Conservation (phyloP, 306 rosid genomes). For the Amphicarpaea edgeworthii region DNA sequence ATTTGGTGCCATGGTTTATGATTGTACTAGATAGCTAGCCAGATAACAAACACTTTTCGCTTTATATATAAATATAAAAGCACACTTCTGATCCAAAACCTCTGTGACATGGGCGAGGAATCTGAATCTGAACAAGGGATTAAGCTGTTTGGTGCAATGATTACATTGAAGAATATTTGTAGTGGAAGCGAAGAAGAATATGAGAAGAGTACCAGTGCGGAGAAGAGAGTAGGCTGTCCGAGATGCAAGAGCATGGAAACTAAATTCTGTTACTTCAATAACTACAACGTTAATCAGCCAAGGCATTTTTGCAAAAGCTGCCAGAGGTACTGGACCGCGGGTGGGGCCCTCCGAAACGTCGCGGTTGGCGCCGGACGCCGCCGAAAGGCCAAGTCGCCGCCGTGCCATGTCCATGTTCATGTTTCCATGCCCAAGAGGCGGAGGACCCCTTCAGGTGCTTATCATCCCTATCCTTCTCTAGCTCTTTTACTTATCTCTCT, state of each 20-base stretch:
- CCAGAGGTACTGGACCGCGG: slow-evolving; percentile 95
- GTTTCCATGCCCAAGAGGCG: too few relatives aligned
- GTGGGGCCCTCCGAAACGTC: slow-evolving; percentile 91
- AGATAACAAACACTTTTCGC: slow-evolving; percentile 48
- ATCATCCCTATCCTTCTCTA: too few relatives aligned
- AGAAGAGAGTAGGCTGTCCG: slow-evolving; percentile 80
- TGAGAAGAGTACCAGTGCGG: slow-evolving; percentile 31
- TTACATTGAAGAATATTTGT: slow-evolving; percentile 58
- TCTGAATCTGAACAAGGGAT: slow-evolving; percentile 72
- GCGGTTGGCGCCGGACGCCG: slow-evolving; percentile 87
- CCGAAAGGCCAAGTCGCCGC: slow-evolving; percentile 70
- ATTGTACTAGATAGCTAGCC: slow-evolving; percentile 43
- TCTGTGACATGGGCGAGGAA: slow-evolving; percentile 57
- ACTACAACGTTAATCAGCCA: slow-evolving; percentile 94
- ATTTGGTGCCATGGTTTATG: slow-evolving; percentile 27
- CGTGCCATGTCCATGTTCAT: too few relatives aligned
- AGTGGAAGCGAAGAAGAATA: slow-evolving; percentile 42
- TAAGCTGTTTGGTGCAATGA: slow-evolving; percentile 83
- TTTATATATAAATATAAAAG: slow-evolving; percentile 38
- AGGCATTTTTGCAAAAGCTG: slow-evolving; percentile 92
- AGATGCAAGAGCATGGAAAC: slow-evolving; percentile 97
- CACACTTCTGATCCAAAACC: slow-evolving; percentile 42
- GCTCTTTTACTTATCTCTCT: too few relatives aligned
- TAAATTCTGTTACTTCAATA: slow-evolving; percentile 94
- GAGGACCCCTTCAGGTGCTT: too few relatives aligned